Evolutionary conservation across 352 stramenopile genomes (phyloP).

Genomic region (Pythium phragmitis): DNA sequence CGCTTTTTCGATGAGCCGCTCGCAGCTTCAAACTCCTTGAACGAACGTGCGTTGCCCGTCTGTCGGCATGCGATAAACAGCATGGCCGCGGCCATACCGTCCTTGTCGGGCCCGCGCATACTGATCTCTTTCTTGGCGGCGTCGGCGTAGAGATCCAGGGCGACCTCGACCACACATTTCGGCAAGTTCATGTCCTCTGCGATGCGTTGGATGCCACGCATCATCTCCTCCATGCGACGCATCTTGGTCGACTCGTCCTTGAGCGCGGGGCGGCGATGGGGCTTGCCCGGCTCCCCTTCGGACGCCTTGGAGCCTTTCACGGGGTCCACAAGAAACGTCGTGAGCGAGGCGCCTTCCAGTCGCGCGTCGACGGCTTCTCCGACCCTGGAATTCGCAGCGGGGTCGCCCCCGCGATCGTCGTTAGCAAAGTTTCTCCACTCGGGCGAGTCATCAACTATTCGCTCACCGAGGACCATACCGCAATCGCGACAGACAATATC

Average conservation of each 20-base stretch:
- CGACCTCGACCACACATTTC: conserved; percentile 71
- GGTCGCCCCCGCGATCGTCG: conserved; percentile 79
- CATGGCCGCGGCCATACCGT: conserved; percentile 62
- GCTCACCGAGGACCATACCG: conserved; percentile 85
- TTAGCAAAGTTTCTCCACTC: conserved; percentile 89
- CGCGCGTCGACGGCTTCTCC: conserved; percentile 63
- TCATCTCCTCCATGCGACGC: conserved; percentile 67
- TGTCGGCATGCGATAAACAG: conserved; percentile 79
- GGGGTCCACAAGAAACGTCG: conserved; percentile 68
- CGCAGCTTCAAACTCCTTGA: conserved; percentile 80
- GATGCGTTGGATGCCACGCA: conserved; percentile 66
- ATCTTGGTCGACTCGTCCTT: conserved; percentile 56
- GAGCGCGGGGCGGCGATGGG: conserved; percentile 62
- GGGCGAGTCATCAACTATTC: conserved; percentile 86
- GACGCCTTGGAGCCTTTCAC: conserved; percentile 31
- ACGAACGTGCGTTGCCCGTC: conserved; percentile 54
- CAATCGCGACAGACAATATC: conserved; percentile 82
- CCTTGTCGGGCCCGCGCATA: conserved; percentile 62
- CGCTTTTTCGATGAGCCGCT: conserved; percentile 69
- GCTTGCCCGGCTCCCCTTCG: conserved; percentile 26
- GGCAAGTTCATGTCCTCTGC: conserved; percentile 61
- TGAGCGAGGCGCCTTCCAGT: conserved; percentile 58
- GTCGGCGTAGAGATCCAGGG: conserved; percentile 68
- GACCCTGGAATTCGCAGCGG: conserved; percentile 79
- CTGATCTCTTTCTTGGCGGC: conserved; percentile 63